phyloP scores from a whole-genome alignment of 139 green algal genomes.

The Coccomyxa sp. region DNA sequence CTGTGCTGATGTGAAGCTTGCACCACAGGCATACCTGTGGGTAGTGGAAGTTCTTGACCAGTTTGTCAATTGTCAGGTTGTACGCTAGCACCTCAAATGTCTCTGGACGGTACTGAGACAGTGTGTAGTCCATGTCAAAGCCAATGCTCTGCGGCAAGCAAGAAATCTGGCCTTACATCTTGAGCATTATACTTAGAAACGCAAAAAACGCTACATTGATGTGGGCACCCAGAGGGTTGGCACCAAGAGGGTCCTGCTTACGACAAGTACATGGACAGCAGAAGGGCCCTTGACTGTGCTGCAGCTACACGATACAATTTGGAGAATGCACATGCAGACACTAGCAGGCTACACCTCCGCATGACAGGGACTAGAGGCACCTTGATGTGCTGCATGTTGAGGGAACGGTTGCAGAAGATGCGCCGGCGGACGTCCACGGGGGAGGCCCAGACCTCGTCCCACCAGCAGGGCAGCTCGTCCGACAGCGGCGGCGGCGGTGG shows the following conservation, averaged over 20 bases:
- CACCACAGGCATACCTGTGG: slow-evolving; percentile 32
- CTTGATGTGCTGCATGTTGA: slow-evolving; percentile 89
- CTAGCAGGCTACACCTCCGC: not conserved
- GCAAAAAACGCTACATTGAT: too few relatives aligned
- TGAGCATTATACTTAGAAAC: too few relatives aligned
- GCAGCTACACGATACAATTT: too few relatives aligned
- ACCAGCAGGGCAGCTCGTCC: slow-evolving; percentile 31
- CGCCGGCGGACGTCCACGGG: slow-evolving; percentile 36
- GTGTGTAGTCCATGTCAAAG: slow-evolving; percentile 97
- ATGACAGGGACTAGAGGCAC: slow-evolving; percentile 10
- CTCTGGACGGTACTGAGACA: slow-evolving; percentile 82
- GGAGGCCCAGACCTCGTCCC: slow-evolving; percentile 26
- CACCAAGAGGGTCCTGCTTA: too few relatives aligned
- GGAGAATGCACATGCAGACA: not conserved
- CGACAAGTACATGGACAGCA: not conserved
- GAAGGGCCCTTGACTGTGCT: not conserved
- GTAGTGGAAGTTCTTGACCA: slow-evolving; percentile 80
- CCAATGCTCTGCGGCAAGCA: slow-evolving; percentile 68
- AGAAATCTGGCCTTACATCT: too few relatives aligned
- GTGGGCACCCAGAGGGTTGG: too few relatives aligned
- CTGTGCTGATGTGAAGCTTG: too few relatives aligned
- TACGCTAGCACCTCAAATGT: slow-evolving; percentile 93
- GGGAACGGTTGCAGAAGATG: slow-evolving; percentile 95
- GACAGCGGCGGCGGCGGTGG: slow-evolving; percentile 22
- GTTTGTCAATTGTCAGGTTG: slow-evolving; percentile 78